A percentile compares a stretch with the other conserved stretches of the same genome.
Conservation (phyloP, 176 grass and related monocot genomes). For the Poa pratensis region DNA sequence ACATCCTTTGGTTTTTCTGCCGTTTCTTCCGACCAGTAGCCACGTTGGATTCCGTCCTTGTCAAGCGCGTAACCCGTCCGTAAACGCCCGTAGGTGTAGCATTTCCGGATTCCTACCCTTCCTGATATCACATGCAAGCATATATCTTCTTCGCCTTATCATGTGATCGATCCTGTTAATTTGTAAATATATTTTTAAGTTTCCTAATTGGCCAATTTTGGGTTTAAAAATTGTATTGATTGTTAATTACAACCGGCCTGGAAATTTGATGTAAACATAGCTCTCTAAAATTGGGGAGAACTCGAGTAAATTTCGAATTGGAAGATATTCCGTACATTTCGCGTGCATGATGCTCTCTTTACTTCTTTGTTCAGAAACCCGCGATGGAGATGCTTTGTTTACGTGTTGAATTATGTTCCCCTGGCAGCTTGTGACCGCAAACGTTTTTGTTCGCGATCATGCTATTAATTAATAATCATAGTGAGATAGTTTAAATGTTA, state of each 20-base stretch:
- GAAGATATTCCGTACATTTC: neutral
- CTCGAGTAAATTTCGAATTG: conserved; percentile 24
- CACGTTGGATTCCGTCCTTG: too few relatives aligned
- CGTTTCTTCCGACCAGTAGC: too few relatives aligned
- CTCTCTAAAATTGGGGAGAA: too few relatives aligned
- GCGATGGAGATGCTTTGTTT: neutral
- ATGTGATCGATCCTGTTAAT: neutral
- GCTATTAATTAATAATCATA: too few relatives aligned
- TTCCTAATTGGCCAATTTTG: conserved; percentile 35
- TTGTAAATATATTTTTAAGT: too few relatives aligned
- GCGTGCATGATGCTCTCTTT: neutral
- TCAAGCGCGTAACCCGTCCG: too few relatives aligned
- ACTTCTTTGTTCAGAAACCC: neutral
- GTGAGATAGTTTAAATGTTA: too few relatives aligned
- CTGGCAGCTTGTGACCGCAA: too few relatives aligned
- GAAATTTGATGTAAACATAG: conserved; percentile 14
- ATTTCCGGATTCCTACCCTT: too few relatives aligned
- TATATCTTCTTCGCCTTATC: neutral
- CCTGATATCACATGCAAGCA: conserved; percentile 58
- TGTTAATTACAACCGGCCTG: conserved; percentile 18
- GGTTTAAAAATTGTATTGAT: conserved; percentile 34
- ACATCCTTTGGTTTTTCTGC: too few relatives aligned
- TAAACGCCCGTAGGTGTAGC: too few relatives aligned
- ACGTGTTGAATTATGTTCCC: neutral
- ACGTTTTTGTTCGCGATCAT: too few relatives aligned